Base-by-base conservation (phyloP, 2,329 filamentous ascomycete species). In the Pseudocercospora fijiensis region DNA sequence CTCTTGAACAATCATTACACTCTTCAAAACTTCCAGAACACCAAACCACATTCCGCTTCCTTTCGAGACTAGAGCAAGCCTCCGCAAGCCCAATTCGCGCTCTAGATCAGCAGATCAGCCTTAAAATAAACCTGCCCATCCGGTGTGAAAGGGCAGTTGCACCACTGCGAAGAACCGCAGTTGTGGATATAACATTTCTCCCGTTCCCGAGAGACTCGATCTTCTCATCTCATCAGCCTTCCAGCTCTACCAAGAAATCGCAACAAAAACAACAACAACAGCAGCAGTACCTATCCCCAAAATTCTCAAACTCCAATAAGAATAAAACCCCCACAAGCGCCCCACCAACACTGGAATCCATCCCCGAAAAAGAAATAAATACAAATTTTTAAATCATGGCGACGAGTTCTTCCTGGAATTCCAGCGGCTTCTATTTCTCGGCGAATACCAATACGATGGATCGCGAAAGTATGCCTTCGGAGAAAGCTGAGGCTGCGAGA, bases 381-480 rank as follows among this genome's bases (percentile, higher is more conserved):
- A 7, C 11, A 4, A 24, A 51, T n/a, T 22, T 26, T 22, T 2
- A 9, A 9, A 51, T 43, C 13, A 49, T 62, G 33, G 67, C 66
- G 24, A 63, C 63, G 22, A 53, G 28, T 49, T 68, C 69, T 11
- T 58, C 61, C 43, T 70, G 67, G 68, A 69, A 70, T 37, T 28
- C 60, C 24, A 57, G 37, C 24, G 63, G 65, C 20, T 68, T 64
- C 45, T 57, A 66, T 22, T 65, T 65, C 47, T 57, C 67, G 0
- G 66, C 68, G 30, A 71, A 71, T 59, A 70, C 70, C 28, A 68
- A 71, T 45, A 67, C 65, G 13, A 65, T 71, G 51, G 64, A 73
- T 57, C 37, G 33, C 4, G 28, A 67, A 26, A 59, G 57, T 45
- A 74, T 73, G 71, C 66, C 71, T 3, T 69, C 66, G 13, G 60